Percentiles rank a stretch among this genome's conserved stretches.
Evolutionary conservation across 2,329 filamentous ascomycete species (phyloP).

Genomic region (Pseudocercospora fijiensis): DNA sequence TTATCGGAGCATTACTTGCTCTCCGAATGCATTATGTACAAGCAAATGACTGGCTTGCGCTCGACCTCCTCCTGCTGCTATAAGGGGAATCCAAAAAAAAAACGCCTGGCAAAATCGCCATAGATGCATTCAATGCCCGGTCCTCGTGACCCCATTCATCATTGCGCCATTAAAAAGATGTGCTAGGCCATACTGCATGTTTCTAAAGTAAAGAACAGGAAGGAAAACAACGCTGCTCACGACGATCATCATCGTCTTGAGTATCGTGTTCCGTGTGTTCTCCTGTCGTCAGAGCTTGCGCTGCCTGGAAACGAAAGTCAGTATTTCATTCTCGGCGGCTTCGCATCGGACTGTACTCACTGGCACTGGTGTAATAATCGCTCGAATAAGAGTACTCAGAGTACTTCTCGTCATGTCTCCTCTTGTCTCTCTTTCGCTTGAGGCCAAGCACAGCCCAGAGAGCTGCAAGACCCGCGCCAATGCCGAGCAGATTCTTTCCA

Average conservation of each 20-base stretch:
- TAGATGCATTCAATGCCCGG: not conserved
- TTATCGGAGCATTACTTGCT: not conserved
- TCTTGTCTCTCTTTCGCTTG: constrained; percentile 44
- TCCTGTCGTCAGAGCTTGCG: constrained; percentile 30
- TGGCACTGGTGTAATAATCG: constrained; percentile 49
- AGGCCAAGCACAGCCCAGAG: constrained; percentile 48
- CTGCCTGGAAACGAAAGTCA: constrained; percentile 25
- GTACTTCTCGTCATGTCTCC: constrained; percentile 44
- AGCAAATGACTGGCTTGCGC: constrained; percentile 4
- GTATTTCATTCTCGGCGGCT: not conserved
- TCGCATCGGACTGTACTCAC: constrained; percentile 41
- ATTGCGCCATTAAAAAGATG: not conserved
- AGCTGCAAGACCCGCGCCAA: constrained; percentile 46
- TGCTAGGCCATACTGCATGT: not conserved
- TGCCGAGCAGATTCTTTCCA: constrained; percentile 36
- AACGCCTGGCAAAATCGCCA: not conserved
- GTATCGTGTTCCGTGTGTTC: constrained; percentile 23
- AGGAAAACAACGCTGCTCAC: not conserved
- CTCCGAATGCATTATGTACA: constrained; percentile 7
- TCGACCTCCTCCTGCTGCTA: not conserved
- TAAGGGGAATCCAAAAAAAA: not conserved
- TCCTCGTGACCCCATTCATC: not conserved
- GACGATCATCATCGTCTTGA: constrained; percentile 20
- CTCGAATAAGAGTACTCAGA: constrained; percentile 44
- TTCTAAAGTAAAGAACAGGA: not conserved